Conservation (phyloP, 2,329 filamentous ascomycete species). For the Penicillium olsonii region DNA sequence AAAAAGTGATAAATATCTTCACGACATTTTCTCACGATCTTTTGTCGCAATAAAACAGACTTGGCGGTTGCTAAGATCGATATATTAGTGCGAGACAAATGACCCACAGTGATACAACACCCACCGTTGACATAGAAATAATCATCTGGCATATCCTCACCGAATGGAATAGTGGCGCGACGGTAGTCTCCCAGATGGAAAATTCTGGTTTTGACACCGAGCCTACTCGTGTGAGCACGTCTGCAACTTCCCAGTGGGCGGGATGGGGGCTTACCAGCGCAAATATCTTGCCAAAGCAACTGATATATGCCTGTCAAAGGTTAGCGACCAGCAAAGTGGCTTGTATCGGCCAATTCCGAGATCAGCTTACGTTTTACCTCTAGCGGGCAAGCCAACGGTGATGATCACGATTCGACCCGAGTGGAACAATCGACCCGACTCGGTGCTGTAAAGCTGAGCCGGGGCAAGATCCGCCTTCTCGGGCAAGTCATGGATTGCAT, state of each 20-base stretch:
- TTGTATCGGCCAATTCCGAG: neutral
- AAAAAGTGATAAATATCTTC: slow-evolving; percentile 97
- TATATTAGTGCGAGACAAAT: slow-evolving; percentile 18
- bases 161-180: slow-evolving; percentile 81
- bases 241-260: neutral
- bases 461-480: slow-evolving; percentile 84
- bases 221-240: slow-evolving; percentile 51
- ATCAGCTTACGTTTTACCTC: slow-evolving; percentile 81
- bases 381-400: slow-evolving; percentile 90
- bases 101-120: slow-evolving; percentile 5
- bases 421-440: slow-evolving; percentile 95
- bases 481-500: slow-evolving; percentile 91
- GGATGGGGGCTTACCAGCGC: slow-evolving; percentile 65
- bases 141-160: slow-evolving; percentile 85
- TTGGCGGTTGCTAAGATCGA: slow-evolving; percentile 67
- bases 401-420: slow-evolving; percentile 96
- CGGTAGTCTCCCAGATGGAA: slow-evolving; percentile 98
- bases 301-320: slow-evolving; percentile 72
- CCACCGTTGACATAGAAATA: slow-evolving; percentile 91
- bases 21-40: slow-evolving; percentile 95
- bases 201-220: slow-evolving; percentile 96
- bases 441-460: slow-evolving; percentile 96
- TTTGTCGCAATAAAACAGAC: slow-evolving; percentile 91
- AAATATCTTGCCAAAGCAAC: slow-evolving; percentile 94
- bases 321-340: slow-evolving; percentile 6